A percentile compares a stretch with the other conserved stretches of the same genome.
Evolutionary conservation across 345 rosid genomes (phyloP).

Genomic region (Salix purpurea): DNA sequence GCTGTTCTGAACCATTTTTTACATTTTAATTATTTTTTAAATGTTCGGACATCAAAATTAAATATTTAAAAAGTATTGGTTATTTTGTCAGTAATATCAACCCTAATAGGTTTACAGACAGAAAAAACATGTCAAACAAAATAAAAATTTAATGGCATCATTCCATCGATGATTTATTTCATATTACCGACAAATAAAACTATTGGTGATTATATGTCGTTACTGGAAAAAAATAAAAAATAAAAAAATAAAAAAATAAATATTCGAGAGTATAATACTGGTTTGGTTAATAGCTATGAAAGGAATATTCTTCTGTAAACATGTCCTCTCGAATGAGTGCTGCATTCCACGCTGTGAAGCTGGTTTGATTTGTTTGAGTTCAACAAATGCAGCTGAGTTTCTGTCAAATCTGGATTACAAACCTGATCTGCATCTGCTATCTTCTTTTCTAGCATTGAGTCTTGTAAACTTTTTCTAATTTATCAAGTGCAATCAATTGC

Average conservation of each 20-base stretch:
- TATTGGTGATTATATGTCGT: too few species aligned
- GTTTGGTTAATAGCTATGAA: background rate
- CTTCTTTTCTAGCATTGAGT: background rate
- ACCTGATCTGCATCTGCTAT: background rate
- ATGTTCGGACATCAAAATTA: too few species aligned
- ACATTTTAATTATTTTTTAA: too few species aligned
- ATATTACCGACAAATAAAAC: too few species aligned
- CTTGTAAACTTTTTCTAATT: background rate
- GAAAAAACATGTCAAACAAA: too few species aligned
- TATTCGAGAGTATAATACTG: background rate
- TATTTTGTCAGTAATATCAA: too few species aligned
- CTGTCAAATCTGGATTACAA: background rate
- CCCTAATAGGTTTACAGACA: too few species aligned
- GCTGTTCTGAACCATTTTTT: too few species aligned
- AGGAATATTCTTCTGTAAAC: background rate
- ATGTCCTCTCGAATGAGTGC: background rate
- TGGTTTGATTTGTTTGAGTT: background rate
- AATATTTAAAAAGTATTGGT: too few species aligned
- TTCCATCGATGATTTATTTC: too few species aligned
- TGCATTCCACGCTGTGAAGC: background rate
- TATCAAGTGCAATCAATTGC: conserved; percentile 8
- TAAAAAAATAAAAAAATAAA: background rate
- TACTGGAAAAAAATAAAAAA: too few species aligned
- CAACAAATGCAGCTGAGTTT: background rate
- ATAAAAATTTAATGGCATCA: too few species aligned